Evolutionary conservation across 495 filamentous ascomycete species (phyloP), one percentile per base, ranked within the genome.

Genomic region (Neurospora sp.): DNA sequence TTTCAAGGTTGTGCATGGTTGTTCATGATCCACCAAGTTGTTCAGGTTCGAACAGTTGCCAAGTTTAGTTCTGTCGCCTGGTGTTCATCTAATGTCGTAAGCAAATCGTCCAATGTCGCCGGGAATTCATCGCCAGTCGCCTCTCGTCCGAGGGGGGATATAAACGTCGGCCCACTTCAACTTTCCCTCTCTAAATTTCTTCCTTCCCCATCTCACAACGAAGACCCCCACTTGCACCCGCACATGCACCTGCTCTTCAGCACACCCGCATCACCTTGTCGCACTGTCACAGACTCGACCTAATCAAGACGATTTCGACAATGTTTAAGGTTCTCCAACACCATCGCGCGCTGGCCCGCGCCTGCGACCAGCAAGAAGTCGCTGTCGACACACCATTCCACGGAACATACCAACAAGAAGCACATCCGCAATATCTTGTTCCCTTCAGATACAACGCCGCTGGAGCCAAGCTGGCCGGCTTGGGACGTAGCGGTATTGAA

Each of bases 311-410:
- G 1, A 5, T 22, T 12, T 5, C 27, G 3, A 35, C 3, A 1
- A 65, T 65, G 53, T 35, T 65, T 1, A 27, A 7, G 2, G 12
- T 12, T 16, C 10, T 65, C 0, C 53, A 8, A 8, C 22, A 18
- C 1, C 53, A 65, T 65, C 53, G 53, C 53, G 27, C 53, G 12
- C 31, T 65, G 14, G 27, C 14, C 14, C 27, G 53, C 10, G 53
- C 14, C 1, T 1, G 31, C 27, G 14, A 35, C 0, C 27, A 65
- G 14, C 22, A 35, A 35, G 53, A 31, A 8, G 27, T 6, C 53
- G 0, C 14, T 1, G 1, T 8, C 53, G 27, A 35, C 2, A 27
- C 1, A 0, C 10, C 47, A 0, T 2, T 14, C 2, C 1, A 3
- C 2, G 0, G 1, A 10, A 1, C 47, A 0, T 31, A 59, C 10